Percentiles rank a stretch among this genome's conserved stretches.
Evolutionary conservation across 2,329 filamentous ascomycete species (phyloP).

Genomic region (Aspergillus ibericus): DNA sequence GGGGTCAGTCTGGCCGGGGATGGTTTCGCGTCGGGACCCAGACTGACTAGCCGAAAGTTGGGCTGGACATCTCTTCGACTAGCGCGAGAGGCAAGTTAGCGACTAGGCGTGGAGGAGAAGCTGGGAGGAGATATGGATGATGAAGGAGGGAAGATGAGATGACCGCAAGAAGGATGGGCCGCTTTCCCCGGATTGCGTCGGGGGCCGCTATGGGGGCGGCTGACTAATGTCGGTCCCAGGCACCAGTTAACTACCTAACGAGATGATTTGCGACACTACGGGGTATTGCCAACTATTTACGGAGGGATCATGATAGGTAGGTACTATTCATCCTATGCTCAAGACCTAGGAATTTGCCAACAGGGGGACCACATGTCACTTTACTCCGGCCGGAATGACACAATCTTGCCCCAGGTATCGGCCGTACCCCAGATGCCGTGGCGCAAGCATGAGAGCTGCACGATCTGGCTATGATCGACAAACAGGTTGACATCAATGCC

Average conservation of each 20-base stretch:
- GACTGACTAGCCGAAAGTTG: neutral
- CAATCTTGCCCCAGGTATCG: slow-evolving; percentile 57
- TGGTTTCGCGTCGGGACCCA: neutral
- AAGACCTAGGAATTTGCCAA: neutral
- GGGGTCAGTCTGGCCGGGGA: neutral
- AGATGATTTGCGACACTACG: neutral
- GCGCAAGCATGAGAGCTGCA: slow-evolving; percentile 54
- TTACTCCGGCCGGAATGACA: slow-evolving; percentile 38
- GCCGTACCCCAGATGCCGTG: slow-evolving; percentile 58
- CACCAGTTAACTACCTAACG: no score
- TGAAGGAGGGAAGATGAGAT: neutral
- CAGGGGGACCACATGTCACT: no score
- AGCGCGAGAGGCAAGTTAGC: neutral
- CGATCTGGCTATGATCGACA: slow-evolving; percentile 59
- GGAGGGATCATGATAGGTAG: neutral
- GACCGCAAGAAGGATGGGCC: neutral
- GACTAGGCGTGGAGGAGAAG: neutral
- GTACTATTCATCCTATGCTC: neutral
- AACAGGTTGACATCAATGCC: slow-evolving; percentile 59
- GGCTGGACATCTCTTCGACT: neutral
- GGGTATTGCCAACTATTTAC: neutral
- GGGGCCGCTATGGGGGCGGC: neutral
- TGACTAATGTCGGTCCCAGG: neutral
- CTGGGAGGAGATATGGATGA: neutral
- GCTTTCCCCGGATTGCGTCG: slow-evolving; percentile 1